Evolutionary conservation across 208 protist genomes (phyloP), one percentile per base, ranked within the genome.

Genomic region (Phytomonas sp.): DNA sequence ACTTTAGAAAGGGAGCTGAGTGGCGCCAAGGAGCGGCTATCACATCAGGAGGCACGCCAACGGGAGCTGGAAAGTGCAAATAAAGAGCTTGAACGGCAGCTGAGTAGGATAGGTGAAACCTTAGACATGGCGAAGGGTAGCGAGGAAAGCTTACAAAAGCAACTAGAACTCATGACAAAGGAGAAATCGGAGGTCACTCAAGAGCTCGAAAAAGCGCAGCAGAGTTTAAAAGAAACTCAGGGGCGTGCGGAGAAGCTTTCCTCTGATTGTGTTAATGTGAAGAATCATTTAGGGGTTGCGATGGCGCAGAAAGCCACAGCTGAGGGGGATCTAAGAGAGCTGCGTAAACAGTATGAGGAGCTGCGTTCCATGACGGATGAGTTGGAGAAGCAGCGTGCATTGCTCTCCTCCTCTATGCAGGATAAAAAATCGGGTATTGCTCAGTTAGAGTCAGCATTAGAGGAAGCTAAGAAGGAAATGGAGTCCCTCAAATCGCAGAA

Each of bases 241-340:
- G 33, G 32, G n/a, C 53, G 67, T 28, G 32, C 72, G 29, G 70
- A 77, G 7, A 82, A 69, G 33, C 70, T 78, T 4, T 26, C 37
- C 6, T 74, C 79, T 13, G 59, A 77, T 40, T 29, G 68, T 28
- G 65, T 61, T 26, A 62, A 72, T 29, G 11, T 72, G 36, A 68
- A 82, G 36, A 81, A 83, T 60, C 71, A 78, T 34, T 8, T 73
- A 23, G 72, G 43, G 43, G 17, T 81, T 34, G n/a, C 73, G 33
- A 69, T 80, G 70, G 72, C 78, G 7, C n/a, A 74, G 40, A 64
- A 60, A 28, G 31, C 23, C 34, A 40, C 74, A 7, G 59, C 60
- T 23, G 43, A 73, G 36, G 59, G 46, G 32, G 72, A 81, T 36
- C 26, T 43, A 5, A 32, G 66, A 11, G 43, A 33, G 6, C 53